phyloP scores from a whole-genome alignment of 2,329 filamentous ascomycete genomes.

The Cytospora piceae region DNA sequence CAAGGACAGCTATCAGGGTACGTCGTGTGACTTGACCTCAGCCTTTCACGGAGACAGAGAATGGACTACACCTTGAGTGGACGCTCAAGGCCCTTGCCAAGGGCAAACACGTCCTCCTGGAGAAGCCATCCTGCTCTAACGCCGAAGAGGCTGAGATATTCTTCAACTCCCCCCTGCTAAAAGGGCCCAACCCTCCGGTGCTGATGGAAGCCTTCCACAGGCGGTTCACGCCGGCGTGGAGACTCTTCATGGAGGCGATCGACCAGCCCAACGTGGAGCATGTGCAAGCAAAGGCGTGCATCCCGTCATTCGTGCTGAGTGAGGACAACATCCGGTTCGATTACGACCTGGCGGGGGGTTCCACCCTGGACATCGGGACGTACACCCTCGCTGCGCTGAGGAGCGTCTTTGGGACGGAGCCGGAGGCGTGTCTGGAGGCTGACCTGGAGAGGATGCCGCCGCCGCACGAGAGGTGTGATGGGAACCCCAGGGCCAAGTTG shows the following conservation, averaged over 20 bases:
- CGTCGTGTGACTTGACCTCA: not conserved
- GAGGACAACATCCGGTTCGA: constrained; percentile 49
- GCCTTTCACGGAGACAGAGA: not conserved
- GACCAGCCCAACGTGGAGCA: constrained; percentile 44
- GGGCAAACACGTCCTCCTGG: constrained; percentile 59
- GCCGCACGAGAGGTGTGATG: constrained; percentile 40
- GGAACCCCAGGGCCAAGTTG: constrained; percentile 42
- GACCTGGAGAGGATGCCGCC: constrained; percentile 36
- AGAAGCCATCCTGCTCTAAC: constrained; percentile 57
- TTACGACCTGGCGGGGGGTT: constrained; percentile 48
- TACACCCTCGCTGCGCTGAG: constrained; percentile 47
- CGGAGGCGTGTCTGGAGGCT: constrained; percentile 44
- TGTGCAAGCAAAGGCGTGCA: constrained; percentile 37
- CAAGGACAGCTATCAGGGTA: constrained; percentile 53
- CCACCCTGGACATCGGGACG: constrained; percentile 46
- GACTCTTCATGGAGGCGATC: constrained; percentile 45
- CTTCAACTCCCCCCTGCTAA: constrained; percentile 45
- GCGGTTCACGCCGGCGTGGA: constrained; percentile 54
- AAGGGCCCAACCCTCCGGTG: constrained; percentile 44
- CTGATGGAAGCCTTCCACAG: constrained; percentile 58
- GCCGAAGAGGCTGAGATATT: constrained; percentile 48
- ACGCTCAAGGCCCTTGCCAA: constrained; percentile 50
- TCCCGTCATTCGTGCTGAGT: constrained; percentile 39
- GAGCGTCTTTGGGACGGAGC: constrained; percentile 44
- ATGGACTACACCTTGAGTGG: constrained; percentile 50